Evolutionary conservation across 1,139 yeast species (phyloP).

Genomic region (Hansenula sp.): DNA sequence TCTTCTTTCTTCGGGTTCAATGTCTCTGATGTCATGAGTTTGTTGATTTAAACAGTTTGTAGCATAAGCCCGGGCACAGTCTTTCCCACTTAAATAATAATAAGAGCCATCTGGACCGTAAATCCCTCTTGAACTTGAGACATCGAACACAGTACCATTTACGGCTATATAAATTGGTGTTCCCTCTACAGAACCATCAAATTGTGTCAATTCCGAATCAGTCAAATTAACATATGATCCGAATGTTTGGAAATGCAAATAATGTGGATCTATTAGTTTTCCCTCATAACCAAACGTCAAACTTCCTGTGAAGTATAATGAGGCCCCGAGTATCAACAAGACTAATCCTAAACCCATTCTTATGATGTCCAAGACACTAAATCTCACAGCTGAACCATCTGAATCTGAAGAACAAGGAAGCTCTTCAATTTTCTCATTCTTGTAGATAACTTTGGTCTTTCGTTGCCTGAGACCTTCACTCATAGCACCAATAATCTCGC

Average conservation of each 20-base stretch:
- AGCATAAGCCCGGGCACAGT: conserved; percentile 70
- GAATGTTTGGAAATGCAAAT: conserved; percentile 20
- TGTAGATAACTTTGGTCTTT: background rate
- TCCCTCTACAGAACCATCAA: conserved; percentile 46
- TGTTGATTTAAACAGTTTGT: conserved; percentile 74
- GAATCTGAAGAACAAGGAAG: background rate
- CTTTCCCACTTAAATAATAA: conserved; percentile 59
- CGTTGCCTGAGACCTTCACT: background rate
- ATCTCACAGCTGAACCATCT: conserved; percentile 13
- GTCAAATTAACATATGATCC: conserved; percentile 34
- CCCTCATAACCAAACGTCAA: conserved; percentile 15
- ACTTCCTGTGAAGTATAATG: conserved; percentile 16
- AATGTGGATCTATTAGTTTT: conserved; percentile 14
- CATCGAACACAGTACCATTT: conserved; percentile 71
- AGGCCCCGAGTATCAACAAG: conserved; percentile 7
- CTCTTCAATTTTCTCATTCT: background rate
- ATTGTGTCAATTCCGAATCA: conserved; percentile 42
- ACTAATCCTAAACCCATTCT: conserved; percentile 17
- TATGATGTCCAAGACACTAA: conserved; percentile 27
- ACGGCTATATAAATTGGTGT: conserved; percentile 65
- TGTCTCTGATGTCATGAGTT: conserved; percentile 68
- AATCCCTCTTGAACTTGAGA: conserved; percentile 44
- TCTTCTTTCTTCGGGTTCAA: conserved; percentile 33
- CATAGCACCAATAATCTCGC: background rate
- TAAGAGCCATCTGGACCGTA: conserved; percentile 72